Evolutionary conservation across 495 filamentous ascomycete genomes (phyloP), one percentile per base, ranked within the genome.

Genomic region (Penicillium desertorum): DNA sequence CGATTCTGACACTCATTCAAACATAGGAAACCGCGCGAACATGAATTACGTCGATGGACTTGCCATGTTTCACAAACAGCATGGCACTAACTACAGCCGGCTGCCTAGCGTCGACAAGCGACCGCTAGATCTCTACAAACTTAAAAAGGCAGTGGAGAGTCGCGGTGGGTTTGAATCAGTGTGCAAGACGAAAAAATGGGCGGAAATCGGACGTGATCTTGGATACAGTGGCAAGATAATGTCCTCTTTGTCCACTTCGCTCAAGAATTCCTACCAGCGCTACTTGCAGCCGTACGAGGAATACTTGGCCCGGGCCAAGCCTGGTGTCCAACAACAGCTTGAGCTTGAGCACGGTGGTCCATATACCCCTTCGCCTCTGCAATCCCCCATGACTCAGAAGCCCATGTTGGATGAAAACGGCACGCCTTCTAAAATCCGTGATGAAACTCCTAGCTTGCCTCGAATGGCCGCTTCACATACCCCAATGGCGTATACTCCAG

Each of bases 221-320:
- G 94, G 94, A 51, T 99, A 99, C 74, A 97, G 94, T 67, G 94
- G 94, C 67, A 99, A 99, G 75, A 99, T 99, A 62, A 99, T 99
- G 94, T 98, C 95, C 0, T 98, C 95, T n/a, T 74, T 99, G 42
- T 99, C 94, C 11, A 99, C 94, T 1, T 98, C 95, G 20, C 83
- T 99, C 50, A 99, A 98, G 72, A 99, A 98, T 65, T 98, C 95
- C 6, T 99, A 94, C 65, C 90, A 96, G 67, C 85, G 91, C 69
- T 99, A 93, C 86, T 84, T 99, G 11, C 88, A 90, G 65, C 94
- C 94, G 0, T 99, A 97, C 67, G 94, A 99, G 73, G 92, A 97
- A 59, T 99, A 96, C 68, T 79, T 99, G 27, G 84, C 88, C 44
- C 78, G 91, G 30, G 93, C 92, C 42, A 99, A 97, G 71, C 94